Percentiles rank a stretch among this genome's conserved stretches.
Evolutionary conservation across 495 filamentous ascomycete genomes (phyloP).

Genomic region (Tuber magnatum): DNA sequence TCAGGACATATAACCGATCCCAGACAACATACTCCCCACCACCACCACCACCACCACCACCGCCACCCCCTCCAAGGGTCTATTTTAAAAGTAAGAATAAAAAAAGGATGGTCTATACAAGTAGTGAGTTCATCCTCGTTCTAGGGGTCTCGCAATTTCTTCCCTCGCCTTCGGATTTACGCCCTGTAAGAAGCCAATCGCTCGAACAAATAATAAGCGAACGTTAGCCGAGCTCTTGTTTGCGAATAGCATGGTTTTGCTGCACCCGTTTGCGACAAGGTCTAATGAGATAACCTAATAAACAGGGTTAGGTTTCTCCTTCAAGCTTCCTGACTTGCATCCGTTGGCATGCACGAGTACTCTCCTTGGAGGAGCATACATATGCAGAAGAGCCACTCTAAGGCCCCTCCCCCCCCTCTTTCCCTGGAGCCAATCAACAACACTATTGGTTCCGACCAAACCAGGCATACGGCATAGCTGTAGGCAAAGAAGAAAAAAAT

Average conservation of each 20-base stretch:
- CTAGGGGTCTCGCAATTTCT: not conserved
- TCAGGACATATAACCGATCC: constrained; percentile 2
- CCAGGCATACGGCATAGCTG: not conserved
- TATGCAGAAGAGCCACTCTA: not conserved
- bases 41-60: not conserved
- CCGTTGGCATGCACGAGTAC: constrained; percentile 1
- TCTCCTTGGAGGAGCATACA: not conserved
- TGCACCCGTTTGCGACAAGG: not conserved
- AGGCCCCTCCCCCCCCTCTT: not conserved
- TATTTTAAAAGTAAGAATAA: not conserved
- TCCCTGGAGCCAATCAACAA: not conserved
- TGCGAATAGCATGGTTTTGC: not conserved
- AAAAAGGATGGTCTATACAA: not conserved
- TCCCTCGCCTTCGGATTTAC: not conserved
- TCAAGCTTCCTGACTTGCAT: not conserved
- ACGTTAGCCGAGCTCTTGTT: not conserved
- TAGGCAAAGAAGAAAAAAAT: not conserved
- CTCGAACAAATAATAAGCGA: constrained; percentile 3
- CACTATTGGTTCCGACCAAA: not conserved
- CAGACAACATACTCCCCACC: not conserved
- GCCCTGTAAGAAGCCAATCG: not conserved
- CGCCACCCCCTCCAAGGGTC: not conserved
- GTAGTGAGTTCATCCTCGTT: not conserved
- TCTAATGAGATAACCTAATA: not conserved
- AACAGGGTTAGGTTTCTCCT: constrained; percentile 2